Percentiles rank a stretch among this genome's conserved stretches.
These are phyloP conservation scores for Graphilbum sp. DNA, from an alignment of 2,329 filamentous ascomycete genomes.

Conservation along the genomic window DNA sequence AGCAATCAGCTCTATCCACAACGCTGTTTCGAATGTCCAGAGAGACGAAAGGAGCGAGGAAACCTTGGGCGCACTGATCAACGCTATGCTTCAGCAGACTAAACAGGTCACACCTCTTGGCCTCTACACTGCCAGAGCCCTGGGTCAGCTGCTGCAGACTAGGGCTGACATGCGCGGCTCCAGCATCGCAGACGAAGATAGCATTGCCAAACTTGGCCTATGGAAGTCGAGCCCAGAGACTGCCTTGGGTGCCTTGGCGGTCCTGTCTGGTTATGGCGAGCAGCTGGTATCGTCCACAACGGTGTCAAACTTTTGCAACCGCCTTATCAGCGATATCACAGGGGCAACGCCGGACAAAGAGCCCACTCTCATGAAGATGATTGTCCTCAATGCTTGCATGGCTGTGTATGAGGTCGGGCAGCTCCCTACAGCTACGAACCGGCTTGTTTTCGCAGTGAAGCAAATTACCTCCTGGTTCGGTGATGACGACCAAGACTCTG, in stretches of 20 bases:
- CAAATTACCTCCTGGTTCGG: conserved; percentile 56
- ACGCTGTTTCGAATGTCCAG: conserved; percentile 18
- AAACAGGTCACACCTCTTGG: conserved; percentile 24
- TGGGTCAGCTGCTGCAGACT: conserved; percentile 32
- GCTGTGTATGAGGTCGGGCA: conserved; percentile 33
- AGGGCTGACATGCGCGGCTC: conserved; percentile 31
- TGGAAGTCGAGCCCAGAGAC: conserved; percentile 30
- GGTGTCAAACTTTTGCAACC: conserved; percentile 38
- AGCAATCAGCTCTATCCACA: conserved; percentile 24
- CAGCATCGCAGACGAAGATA: conserved; percentile 27
- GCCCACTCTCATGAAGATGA: conserved; percentile 30
- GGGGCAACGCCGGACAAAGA: conserved; percentile 26
- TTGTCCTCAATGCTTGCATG: conserved; percentile 36
- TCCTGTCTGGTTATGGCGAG: conserved; percentile 36
- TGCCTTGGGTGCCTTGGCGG: conserved; percentile 29
- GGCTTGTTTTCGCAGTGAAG: conserved; percentile 68
- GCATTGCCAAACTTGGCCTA: conserved; percentile 26
- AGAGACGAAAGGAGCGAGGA: no score
- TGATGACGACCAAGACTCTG: neutral
- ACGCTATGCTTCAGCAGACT: conserved; percentile 27
- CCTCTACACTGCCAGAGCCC: conserved; percentile 34
- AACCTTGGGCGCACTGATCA: conserved; percentile 18
- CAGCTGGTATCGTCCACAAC: conserved; percentile 28
- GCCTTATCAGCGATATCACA: conserved; percentile 43
- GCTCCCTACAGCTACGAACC: conserved; percentile 44